Evolutionary conservation across 2,329 filamentous ascomycete species (phyloP).

Genomic region (Penicillium italicum): DNA sequence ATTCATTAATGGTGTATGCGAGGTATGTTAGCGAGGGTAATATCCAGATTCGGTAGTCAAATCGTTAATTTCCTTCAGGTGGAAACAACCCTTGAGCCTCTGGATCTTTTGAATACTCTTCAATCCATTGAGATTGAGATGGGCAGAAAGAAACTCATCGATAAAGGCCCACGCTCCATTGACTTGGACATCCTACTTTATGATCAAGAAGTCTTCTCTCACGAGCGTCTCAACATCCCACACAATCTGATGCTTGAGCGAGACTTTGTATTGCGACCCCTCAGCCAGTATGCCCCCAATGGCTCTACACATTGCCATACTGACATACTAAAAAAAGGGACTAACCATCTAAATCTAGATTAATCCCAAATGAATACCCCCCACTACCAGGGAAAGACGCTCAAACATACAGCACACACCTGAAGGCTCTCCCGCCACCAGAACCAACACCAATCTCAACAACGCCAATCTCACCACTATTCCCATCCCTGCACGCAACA

Average conservation of each 20-base stretch:
- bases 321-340: background rate
- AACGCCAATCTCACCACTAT: conserved; percentile 34
- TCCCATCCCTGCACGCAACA: conserved; percentile 57
- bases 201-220: conserved; percentile 60
- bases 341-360: conserved; percentile 24
- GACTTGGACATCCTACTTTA: conserved; percentile 92
- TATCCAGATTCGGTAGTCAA: background rate
- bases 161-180: conserved; percentile 92
- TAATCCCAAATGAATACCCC: conserved; percentile 41
- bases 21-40: conserved; percentile 58
- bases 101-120: conserved; percentile 72
- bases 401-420: conserved; percentile 35
- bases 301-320: background rate
- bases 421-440: conserved; percentile 35
- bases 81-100: conserved; percentile 70
- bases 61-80: conserved; percentile 53
- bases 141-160: conserved; percentile 76
- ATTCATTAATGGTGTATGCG: conserved; percentile 89
- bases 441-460: conserved; percentile 38
- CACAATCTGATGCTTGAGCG: conserved; percentile 82
- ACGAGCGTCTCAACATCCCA: conserved; percentile 75
- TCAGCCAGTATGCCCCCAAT: conserved; percentile 52
- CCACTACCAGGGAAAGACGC: conserved; percentile 28
- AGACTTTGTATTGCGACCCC: conserved; percentile 86
- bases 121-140: conserved; percentile 79